Base-by-base conservation (phyloP, 495 filamentous ascomycete species). In the Penicillium waksmanii region DNA sequence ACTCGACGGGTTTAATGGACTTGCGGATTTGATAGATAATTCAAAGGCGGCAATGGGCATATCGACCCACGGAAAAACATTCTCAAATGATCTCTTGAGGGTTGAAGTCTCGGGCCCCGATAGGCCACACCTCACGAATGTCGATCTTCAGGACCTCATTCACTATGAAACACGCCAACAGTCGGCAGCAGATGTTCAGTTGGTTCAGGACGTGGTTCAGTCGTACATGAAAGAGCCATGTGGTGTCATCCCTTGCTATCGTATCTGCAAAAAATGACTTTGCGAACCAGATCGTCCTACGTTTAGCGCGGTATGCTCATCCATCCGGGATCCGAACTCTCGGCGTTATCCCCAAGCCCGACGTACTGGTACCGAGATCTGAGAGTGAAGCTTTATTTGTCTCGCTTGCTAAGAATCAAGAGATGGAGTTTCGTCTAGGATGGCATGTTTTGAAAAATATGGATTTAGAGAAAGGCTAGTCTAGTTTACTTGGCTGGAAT, bases 141-240 rank as follows among this genome's bases (percentile, higher is more conserved):
- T 85, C 3, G 83, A 89, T 61, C 65, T 86, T 7, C 84, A 82
- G 0, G 82, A 82, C 6, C 68, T 85, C 1, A 77, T 84, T 18
- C 71, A 79, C 23, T 76, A 76, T 8, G 74, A 77, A 57, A 80
- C 75, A 58, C 75, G 77, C 38, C 71, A 82, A 34, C 77, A 82
- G 57, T 77, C 76, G 1, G 70, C 66, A 21, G 70, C 72, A 3
- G 78, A 82, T 59, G 77, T 82, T 54, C 59, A 69, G 44, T 69
- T 79, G 9, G 80, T 84, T 51, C 69, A 77, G 35, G 50, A 70
- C 4, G 65, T 84, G 13, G 79, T 81, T 2, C 66, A 81, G 42
- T 62, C 67, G 1, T 85, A 85, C 63, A 83, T 84, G 77, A 74
- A 73, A 58, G 78, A 79, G 53, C 63, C 76, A 10, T 70, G 81